Evolutionary conservation across 768 basidiomycete genomes (phyloP).

Genomic region (Mycena kentingensis): DNA sequence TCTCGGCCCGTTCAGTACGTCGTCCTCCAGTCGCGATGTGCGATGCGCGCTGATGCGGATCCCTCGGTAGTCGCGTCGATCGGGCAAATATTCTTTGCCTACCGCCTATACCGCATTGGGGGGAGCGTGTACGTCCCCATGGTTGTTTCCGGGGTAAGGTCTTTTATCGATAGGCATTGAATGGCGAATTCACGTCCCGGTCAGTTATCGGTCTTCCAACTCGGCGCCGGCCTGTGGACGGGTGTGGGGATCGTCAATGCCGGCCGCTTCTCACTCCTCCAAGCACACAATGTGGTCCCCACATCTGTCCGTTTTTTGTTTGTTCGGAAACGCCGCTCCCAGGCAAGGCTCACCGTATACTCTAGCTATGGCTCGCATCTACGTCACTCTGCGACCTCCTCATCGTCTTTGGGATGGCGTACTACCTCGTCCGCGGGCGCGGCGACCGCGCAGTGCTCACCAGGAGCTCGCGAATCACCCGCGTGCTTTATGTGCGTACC

Average conservation of each 20-base stretch:
- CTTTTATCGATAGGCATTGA: neutral
- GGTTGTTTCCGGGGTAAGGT: neutral
- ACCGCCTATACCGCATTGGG: slow-evolving; percentile 21
- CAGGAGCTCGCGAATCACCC: too few species aligned
- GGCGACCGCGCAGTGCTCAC: too few species aligned
- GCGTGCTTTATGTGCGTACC: slow-evolving; percentile 1
- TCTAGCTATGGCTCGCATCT: slow-evolving; percentile 9
- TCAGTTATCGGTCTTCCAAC: neutral
- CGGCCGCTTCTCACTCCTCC: slow-evolving; percentile 1
- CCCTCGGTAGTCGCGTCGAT: slow-evolving; percentile 10
- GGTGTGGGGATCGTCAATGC: slow-evolving; percentile 1
- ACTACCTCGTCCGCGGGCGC: neutral
- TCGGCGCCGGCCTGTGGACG: slow-evolving; percentile 3
- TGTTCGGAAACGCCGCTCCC: too few species aligned
- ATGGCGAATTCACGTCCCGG: neutral
- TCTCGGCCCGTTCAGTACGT: slow-evolving; percentile 20
- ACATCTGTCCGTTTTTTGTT: slow-evolving; percentile 6
- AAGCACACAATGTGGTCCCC: neutral
- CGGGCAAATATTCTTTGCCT: slow-evolving; percentile 26
- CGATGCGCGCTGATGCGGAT: neutral
- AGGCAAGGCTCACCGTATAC: neutral
- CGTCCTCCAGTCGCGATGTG: neutral
- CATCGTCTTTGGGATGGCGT: slow-evolving; percentile 1
- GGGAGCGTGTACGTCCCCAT: neutral
- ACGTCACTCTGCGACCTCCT: slow-evolving; percentile 9